A percentile compares a stretch with the other conserved stretches of the same genome.
Evolutionary conservation across 306 rosid genomes (phyloP).

Genomic region (Sindora glabra): DNA sequence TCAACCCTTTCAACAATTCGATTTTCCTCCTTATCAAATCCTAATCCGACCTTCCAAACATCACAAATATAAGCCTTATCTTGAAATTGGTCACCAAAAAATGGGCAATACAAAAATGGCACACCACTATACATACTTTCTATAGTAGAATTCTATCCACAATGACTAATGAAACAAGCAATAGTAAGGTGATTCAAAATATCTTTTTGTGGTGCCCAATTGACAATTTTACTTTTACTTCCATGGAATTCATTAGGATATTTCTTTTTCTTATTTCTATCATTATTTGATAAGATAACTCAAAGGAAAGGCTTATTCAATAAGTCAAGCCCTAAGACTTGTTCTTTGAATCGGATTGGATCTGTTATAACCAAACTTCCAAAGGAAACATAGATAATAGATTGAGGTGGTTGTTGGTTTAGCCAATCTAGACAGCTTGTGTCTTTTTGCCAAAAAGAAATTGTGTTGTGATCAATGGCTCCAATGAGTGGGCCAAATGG

Average conservation of each 20-base stretch:
- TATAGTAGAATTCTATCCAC: slow-evolving; percentile 26
- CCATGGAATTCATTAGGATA: slow-evolving; percentile 1
- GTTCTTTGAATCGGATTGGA: not conserved
- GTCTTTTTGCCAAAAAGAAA: not conserved
- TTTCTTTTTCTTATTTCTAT: not conserved
- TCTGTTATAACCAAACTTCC: not conserved
- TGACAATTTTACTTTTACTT: not conserved
- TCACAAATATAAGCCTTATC: slow-evolving; percentile 15
- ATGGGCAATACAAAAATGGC: slow-evolving; percentile 31
- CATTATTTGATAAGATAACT: slow-evolving; percentile 8
- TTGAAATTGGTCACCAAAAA: slow-evolving; percentile 6
- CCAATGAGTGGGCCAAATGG: not conserved
- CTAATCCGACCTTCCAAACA: slow-evolving; percentile 19
- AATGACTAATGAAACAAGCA: slow-evolving; percentile 25
- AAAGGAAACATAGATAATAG: slow-evolving; percentile 7
- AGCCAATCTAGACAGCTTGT: too few species aligned
- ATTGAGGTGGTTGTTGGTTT: not conserved
- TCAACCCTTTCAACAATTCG: not conserved
- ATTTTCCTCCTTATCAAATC: not conserved
- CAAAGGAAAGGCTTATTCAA: not conserved
- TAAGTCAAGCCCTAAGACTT: slow-evolving; percentile 2
- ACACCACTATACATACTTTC: slow-evolving; percentile 21
- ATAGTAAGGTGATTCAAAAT: slow-evolving; percentile 13
- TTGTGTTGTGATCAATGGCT: too few species aligned
- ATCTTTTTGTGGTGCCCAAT: slow-evolving; percentile 15